phyloP scores from a whole-genome alignment of 1,139 yeast species.

The Geotrichum bryndzae region DNA sequence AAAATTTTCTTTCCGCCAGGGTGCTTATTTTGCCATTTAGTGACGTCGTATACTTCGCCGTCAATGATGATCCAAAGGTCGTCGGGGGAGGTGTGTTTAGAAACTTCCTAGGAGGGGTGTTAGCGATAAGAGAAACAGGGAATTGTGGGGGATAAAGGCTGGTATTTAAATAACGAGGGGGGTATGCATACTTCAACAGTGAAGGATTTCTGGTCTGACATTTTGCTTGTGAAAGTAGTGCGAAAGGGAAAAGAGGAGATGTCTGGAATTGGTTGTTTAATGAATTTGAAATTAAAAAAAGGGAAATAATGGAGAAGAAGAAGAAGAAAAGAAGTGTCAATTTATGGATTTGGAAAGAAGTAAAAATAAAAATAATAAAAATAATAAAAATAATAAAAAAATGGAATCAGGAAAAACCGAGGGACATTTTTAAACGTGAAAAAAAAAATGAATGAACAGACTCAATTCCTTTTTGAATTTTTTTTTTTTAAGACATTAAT shows the following conservation, averaged over 20 bases:
- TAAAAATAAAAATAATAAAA: background rate
- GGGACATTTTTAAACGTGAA: background rate
- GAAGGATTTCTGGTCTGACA: conserved; percentile 14
- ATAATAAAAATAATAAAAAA: no score
- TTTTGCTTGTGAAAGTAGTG: background rate
- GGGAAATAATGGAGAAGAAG: background rate
- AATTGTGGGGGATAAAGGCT: background rate
- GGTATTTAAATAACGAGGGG: background rate
- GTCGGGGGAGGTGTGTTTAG: conserved; percentile 68
- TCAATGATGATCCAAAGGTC: conserved; percentile 86
- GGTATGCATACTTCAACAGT: conserved; percentile 11
- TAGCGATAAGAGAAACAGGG: background rate
- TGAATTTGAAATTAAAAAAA: background rate
- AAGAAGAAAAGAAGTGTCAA: background rate
- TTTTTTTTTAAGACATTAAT: no score
- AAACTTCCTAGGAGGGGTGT: conserved; percentile 49
- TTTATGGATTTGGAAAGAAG: background rate
- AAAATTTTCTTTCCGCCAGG: conserved; percentile 85
- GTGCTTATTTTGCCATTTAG: conserved; percentile 82
- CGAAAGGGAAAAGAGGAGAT: background rate
- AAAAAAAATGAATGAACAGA: no score
- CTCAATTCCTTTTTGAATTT: no score
- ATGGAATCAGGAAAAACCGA: background rate
- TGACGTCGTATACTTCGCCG: conserved; percentile 79
- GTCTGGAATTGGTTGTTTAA: background rate